Conservation (phyloP, 208 protist genomes). For the Acanthamoeba culbertsoni region DNA sequence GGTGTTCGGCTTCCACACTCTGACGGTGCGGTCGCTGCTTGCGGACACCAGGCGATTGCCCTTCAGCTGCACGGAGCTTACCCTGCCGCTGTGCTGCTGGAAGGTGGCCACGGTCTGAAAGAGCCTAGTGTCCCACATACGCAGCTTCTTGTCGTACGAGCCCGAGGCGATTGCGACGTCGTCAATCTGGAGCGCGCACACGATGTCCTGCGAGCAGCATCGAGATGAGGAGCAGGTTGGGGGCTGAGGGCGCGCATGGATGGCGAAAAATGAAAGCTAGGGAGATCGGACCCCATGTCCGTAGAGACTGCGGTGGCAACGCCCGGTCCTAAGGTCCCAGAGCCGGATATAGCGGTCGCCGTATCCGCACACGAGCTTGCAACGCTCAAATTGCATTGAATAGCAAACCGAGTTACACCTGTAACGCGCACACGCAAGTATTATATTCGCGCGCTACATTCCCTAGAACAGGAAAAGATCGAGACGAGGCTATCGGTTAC, state of each 20-base stretch:
- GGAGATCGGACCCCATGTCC: neutral
- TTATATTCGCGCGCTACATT: neutral
- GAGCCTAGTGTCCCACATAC: neutral
- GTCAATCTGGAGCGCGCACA: neutral
- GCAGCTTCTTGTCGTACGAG: neutral
- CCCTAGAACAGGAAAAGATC: neutral
- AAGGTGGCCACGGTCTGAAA: neutral
- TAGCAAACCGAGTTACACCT: neutral
- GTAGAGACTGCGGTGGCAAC: neutral
- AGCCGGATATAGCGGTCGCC: neutral
- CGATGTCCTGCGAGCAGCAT: neutral
- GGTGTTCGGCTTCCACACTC: no score
- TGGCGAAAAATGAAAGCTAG: neutral
- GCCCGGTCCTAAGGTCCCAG: neutral
- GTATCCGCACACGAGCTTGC: slow-evolving; percentile 16
- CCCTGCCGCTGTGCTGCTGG: neutral
- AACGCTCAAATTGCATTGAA: neutral
- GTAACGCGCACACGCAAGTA: neutral
- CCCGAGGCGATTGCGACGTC: neutral
- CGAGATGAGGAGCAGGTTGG: neutral
- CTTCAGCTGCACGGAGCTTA: no score
- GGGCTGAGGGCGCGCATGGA: neutral
- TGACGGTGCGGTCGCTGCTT: no score
- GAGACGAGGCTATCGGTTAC: neutral
- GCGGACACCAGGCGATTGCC: no score